phyloP scores from a whole-genome alignment of 768 basidiomycete species.

The Dentipellis fragilis region DNA sequence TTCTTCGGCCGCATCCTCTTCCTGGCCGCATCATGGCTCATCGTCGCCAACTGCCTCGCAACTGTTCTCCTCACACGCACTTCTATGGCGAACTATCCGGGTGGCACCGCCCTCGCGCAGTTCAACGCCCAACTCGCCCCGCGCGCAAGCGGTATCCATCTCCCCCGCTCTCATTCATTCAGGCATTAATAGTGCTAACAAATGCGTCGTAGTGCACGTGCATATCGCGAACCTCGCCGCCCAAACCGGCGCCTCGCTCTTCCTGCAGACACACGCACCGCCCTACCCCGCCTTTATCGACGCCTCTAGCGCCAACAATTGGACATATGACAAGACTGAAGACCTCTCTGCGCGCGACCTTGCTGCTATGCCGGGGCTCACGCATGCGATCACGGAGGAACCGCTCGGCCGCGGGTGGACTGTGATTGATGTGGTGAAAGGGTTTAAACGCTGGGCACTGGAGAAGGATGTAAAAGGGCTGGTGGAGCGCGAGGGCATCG shows the following conservation, averaged over 20 bases:
- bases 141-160: conserved; percentile 23
- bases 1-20: conserved; percentile 36
- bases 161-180: background rate
- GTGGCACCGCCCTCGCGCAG: conserved; percentile 57
- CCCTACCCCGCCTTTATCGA: conserved; percentile 31
- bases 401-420: conserved; percentile 29
- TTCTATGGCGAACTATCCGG: conserved; percentile 81
- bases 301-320: conserved; percentile 19
- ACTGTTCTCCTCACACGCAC: conserved; percentile 46
- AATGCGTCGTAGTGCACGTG: conserved; percentile 39
- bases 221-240: conserved; percentile 81
- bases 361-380: conserved; percentile 31
- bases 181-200: background rate
- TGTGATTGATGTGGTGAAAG: conserved; percentile 31
- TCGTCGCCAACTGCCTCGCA: conserved; percentile 41
- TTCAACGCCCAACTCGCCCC: conserved; percentile 46
- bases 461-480: conserved; percentile 17
- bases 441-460: conserved; percentile 33
- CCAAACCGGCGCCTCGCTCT: conserved; percentile 86
- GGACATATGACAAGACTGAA: conserved; percentile 84
- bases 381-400: conserved; percentile 55
- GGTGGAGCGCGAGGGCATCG: conserved; percentile 16
- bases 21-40: conserved; percentile 33
- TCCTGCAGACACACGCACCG: conserved; percentile 58
- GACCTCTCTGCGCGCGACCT: conserved; percentile 33